Conservation (phyloP, 164 flowering plant genomes). For the Brasenia schreberi region DNA sequence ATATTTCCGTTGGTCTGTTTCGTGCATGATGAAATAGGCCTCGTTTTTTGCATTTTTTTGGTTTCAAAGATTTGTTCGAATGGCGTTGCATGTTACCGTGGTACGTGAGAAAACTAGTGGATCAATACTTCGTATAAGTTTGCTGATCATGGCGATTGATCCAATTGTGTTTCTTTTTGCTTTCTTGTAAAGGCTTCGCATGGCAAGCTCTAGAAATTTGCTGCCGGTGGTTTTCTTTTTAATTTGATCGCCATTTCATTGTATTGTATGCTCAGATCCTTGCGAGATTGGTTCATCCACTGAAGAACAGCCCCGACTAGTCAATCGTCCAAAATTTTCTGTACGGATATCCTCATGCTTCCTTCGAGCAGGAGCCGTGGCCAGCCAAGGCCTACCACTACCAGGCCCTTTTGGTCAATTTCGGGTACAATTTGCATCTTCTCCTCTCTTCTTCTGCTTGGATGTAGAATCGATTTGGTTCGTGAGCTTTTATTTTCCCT, state of each 20-base stretch:
- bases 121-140: no score
- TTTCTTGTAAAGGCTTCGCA: not conserved
- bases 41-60: no score
- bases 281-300: not conserved
- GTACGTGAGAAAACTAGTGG: not conserved
- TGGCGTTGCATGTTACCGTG: not conserved
- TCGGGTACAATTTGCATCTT: slow-evolving; percentile 8
- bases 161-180: not conserved
- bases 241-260: not conserved
- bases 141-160: no score
- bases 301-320: not conserved
- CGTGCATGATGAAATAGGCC: no score
- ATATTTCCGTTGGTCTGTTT: no score
- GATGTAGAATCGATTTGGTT: not conserved
- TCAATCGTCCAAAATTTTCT: not conserved
- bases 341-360: slow-evolving; percentile 13
- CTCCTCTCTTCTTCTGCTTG: not conserved
- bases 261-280: not conserved
- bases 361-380: slow-evolving; percentile 12
- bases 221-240: not conserved
- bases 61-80: no score
- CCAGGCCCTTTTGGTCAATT: slow-evolving; percentile 14
- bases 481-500: not conserved
- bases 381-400: slow-evolving; percentile 18
- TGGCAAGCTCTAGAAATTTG: not conserved